Evolutionary conservation across 164 flowering plant species (phyloP).

Genomic region (Platanus orientalis): DNA sequence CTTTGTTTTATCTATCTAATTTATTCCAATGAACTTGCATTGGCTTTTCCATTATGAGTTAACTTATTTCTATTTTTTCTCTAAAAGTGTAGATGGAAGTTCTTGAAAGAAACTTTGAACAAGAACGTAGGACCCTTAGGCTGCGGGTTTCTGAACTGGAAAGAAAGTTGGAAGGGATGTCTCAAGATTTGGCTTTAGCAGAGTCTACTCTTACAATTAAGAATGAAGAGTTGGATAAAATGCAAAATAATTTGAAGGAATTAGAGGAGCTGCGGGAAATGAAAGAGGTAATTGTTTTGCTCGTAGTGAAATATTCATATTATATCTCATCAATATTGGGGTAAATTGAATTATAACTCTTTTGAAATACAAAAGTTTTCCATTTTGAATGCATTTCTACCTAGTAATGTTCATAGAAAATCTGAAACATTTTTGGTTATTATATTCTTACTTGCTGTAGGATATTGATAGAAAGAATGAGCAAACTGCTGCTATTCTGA

Average conservation of each 20-base stretch:
- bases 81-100: constrained; percentile 39
- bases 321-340: neutral
- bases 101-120: constrained; percentile 50
- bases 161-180: constrained; percentile 48
- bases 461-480: constrained; percentile 97
- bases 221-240: constrained; percentile 42
- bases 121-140: constrained; percentile 53
- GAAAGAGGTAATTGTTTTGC: constrained; percentile 71
- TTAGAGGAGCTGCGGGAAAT: constrained; percentile 88
- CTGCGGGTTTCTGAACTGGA: constrained; percentile 58
- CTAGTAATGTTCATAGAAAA: neutral
- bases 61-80: constrained; percentile 1
- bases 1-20: neutral
- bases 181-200: constrained; percentile 41
- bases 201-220: constrained; percentile 48
- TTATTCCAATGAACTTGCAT: neutral
- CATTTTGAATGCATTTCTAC: neutral
- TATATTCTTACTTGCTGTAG: constrained; percentile 28
- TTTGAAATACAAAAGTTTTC: neutral
- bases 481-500: constrained; percentile 92
- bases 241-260: constrained; percentile 73
- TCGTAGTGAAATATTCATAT: neutral
- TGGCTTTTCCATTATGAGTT: neutral
- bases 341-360: neutral
- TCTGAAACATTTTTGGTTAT: neutral